Conservation (phyloP, 73 alveolate species). For the Paramecium caudatum region DNA sequence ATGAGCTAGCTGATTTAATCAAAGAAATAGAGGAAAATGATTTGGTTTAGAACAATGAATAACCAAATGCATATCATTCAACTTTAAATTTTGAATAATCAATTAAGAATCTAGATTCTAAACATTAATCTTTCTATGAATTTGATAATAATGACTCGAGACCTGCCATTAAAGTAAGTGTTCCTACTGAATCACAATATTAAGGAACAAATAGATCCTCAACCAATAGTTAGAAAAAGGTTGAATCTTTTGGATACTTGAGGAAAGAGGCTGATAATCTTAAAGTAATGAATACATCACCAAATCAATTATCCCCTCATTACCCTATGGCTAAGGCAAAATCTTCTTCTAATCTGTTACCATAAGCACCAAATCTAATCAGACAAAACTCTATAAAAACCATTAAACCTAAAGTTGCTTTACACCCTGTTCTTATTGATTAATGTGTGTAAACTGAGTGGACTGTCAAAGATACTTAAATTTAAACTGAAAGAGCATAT, state of each 20-base stretch:
- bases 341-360: not conserved
- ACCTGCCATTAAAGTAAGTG: conserved; percentile 16
- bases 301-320: not conserved
- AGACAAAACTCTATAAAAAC: conserved; percentile 10
- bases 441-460: not conserved
- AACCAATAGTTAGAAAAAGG: not conserved
- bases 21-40: conserved; percentile 20
- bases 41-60: not conserved
- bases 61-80: no score
- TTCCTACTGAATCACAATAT: conserved; percentile 26
- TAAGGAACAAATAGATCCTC: no score
- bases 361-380: not conserved
- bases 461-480: not conserved
- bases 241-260: not conserved
- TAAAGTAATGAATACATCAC: not conserved
- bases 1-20: conserved; percentile 23
- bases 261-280: not conserved
- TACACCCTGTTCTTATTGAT: not conserved
- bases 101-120: no score
- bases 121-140: not conserved
- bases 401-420: no score
- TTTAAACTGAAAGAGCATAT: not conserved
- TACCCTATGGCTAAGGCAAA: conserved; percentile 1
- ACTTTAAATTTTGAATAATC: no score
- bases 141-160: not conserved